Evolutionary conservation across 768 basidiomycete genomes (phyloP).

Genomic region (Tricholomella constricta): DNA sequence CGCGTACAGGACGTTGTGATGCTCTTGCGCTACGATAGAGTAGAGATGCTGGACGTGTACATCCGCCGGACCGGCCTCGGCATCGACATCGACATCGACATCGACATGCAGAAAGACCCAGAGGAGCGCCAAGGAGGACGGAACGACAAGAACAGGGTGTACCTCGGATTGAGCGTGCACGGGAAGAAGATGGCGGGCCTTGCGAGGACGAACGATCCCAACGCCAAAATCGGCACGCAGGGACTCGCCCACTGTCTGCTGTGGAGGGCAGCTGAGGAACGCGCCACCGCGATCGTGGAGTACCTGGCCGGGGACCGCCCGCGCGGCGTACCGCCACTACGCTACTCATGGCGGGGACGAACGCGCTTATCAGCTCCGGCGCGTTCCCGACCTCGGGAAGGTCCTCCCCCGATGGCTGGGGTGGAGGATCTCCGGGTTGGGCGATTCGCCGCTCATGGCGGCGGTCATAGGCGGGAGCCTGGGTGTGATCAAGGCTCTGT

Average conservation of each 20-base stretch:
- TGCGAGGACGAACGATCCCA: conserved; percentile 50
- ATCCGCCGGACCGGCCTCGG: conserved; percentile 54
- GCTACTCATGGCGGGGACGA: conserved; percentile 42
- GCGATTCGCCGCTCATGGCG: conserved; percentile 54
- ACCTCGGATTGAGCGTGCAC: conserved; percentile 62
- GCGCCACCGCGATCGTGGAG: conserved; percentile 40
- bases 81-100: conserved; percentile 36
- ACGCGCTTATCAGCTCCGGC: conserved; percentile 43
- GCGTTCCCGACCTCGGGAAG: conserved; percentile 39
- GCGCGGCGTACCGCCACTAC: conserved; percentile 52
- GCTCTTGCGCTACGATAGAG: conserved; percentile 43
- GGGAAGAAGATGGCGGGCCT: conserved; percentile 64
- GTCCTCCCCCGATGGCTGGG: conserved; percentile 53
- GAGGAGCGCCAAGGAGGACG: conserved; percentile 23
- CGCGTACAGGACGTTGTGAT: conserved; percentile 17
- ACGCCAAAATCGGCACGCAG: conserved; percentile 30
- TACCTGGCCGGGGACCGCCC: conserved; percentile 52
- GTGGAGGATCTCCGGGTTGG: conserved; percentile 45
- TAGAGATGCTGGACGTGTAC: conserved; percentile 56
- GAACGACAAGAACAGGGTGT: conserved; percentile 45
- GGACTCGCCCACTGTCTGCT: conserved; percentile 34
- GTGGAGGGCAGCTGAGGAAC: conserved; percentile 42
- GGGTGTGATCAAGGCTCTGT: conserved; percentile 46
- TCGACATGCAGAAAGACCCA: conserved; percentile 31
- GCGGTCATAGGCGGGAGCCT: conserved; percentile 40